These are phyloP conservation scores for Diaporthe vexans DNA, from an alignment of 2,329 filamentous ascomycete species.

Conservation along the genomic window DNA sequence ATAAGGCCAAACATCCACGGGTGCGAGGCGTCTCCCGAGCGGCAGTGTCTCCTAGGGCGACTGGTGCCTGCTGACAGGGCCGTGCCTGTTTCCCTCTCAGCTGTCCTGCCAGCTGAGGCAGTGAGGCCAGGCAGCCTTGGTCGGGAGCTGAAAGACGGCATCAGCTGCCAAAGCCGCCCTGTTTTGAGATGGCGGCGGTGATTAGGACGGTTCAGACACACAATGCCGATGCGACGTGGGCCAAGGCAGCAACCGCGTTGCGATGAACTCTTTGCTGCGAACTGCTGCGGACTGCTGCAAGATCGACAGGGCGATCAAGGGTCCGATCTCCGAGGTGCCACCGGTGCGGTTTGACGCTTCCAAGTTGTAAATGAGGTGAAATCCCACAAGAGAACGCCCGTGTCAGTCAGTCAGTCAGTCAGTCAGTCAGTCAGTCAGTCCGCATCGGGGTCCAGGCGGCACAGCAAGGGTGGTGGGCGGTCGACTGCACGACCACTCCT, in stretches of 20 bases:
- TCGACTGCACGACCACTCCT: too few relatives aligned
- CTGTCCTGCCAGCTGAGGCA: slow-evolving; percentile 19
- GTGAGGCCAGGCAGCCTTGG: background rate
- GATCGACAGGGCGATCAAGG: background rate
- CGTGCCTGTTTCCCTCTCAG: slow-evolving; percentile 2
- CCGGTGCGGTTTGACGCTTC: background rate
- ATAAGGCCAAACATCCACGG: background rate
- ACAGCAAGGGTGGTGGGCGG: too few relatives aligned
- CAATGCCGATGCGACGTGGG: slow-evolving; percentile 5
- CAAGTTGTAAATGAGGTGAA: too few relatives aligned
- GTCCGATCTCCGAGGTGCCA: too few relatives aligned
- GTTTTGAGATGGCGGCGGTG: background rate
- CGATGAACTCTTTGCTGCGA: slow-evolving; percentile 9
- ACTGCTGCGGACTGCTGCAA: slow-evolving; percentile 35
- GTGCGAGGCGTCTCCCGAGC: background rate
- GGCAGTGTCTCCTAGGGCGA: background rate
- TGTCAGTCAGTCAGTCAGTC: too few relatives aligned
- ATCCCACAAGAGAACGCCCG: too few relatives aligned
- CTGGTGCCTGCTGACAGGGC: slow-evolving; percentile 10
- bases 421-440: too few relatives aligned
- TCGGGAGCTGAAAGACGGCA: slow-evolving; percentile 16
- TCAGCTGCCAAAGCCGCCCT: slow-evolving; percentile 30
- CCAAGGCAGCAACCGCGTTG: slow-evolving; percentile 13
- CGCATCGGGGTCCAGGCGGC: too few relatives aligned
- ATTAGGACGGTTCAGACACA: background rate